Evolutionary conservation across 169 alveolate genomes (phyloP), one percentile per base, ranked within the genome.

Genomic region (Cyclospora cayetanensis): DNA sequence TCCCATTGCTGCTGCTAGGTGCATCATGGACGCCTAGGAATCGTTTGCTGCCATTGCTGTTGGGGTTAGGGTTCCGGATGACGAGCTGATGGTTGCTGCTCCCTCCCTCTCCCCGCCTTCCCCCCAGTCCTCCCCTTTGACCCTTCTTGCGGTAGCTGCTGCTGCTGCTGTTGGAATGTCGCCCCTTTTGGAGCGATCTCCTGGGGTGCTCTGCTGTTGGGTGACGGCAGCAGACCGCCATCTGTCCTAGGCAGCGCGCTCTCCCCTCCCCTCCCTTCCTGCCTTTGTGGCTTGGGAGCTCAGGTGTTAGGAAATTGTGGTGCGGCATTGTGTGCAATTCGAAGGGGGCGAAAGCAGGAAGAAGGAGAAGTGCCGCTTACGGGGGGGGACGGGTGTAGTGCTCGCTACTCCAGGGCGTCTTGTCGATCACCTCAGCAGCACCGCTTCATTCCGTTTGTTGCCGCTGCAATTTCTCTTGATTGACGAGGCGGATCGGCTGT

Each of bases 331-430:
- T 52, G 79, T 65, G 39, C 63, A 31, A 42, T 12, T 4, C 70
- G n/a, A 39, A 68, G 99, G 99, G 1, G 99, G 99, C n/a, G 98
- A 96, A 90, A 96, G 97, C 83, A 94, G 96, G 53, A 97, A 97
- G 74, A 94, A 97, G 42, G 99, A 97, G 91, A 96, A 96, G 94
- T 97, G 96, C 68, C 97, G 98, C 63, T 94, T 99, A 43, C 95
- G 97, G 79, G 96, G 96, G 87, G 98, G 98, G 0, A 98, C 99
- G 35, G 98, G 99, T 90, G 93, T 98, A 20, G 93, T 99, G 50
- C 96, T 98, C 20, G 99, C 99, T 37, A 99, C 99, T 39, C 99
- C 99, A 9, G 99, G 99, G 20, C 96, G 99, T 86, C 91, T 99
- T 55, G 70, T 98, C 9, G 99, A 99, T 93, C 99, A 97, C 88